A percentile compares a stretch with the other conserved stretches of the same genome.
phyloP scores from a whole-genome alignment of 1,284 basidiomycete species.

The Abortiporus biennis region DNA sequence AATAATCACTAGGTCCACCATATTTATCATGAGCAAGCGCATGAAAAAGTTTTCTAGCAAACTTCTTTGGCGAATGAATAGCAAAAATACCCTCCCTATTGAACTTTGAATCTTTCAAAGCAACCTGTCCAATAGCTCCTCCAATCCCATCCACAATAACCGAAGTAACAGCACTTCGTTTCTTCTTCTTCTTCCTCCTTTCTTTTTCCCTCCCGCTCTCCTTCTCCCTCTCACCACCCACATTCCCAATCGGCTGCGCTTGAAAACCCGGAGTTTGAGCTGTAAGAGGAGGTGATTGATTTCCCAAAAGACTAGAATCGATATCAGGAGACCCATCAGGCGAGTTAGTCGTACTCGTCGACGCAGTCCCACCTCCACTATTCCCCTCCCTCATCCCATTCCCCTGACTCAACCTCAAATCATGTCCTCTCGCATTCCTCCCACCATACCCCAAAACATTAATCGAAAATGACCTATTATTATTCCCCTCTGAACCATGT shows the following conservation, averaged over 20 bases:
- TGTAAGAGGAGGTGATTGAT: too few species aligned
- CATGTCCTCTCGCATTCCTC: neutral
- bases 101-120: slow-evolving; percentile 60
- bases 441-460: slow-evolving; percentile 14
- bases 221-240: slow-evolving; percentile 14
- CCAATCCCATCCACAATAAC: slow-evolving; percentile 70
- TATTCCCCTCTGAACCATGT: slow-evolving; percentile 27
- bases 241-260: too few species aligned
- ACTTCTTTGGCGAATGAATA: slow-evolving; percentile 63
- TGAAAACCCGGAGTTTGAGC: too few species aligned
- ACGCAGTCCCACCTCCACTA: too few species aligned
- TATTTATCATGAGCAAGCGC: slow-evolving; percentile 59
- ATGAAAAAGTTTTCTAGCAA: slow-evolving; percentile 72
- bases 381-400: too few species aligned
- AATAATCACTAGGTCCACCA: too few species aligned
- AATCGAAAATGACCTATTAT: too few species aligned
- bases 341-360: slow-evolving; percentile 10
- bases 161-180: slow-evolving; percentile 48
- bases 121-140: slow-evolving; percentile 62
- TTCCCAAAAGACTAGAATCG: too few species aligned
- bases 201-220: slow-evolving; percentile 24
- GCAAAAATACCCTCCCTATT: slow-evolving; percentile 48
- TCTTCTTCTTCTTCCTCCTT: slow-evolving; percentile 40
- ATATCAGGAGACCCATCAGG: slow-evolving; percentile 8
- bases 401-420: too few species aligned